These are phyloP conservation scores for Colletotrichum melonis DNA, from an alignment of 2,329 filamentous ascomycete species.

Conservation along the genomic window DNA sequence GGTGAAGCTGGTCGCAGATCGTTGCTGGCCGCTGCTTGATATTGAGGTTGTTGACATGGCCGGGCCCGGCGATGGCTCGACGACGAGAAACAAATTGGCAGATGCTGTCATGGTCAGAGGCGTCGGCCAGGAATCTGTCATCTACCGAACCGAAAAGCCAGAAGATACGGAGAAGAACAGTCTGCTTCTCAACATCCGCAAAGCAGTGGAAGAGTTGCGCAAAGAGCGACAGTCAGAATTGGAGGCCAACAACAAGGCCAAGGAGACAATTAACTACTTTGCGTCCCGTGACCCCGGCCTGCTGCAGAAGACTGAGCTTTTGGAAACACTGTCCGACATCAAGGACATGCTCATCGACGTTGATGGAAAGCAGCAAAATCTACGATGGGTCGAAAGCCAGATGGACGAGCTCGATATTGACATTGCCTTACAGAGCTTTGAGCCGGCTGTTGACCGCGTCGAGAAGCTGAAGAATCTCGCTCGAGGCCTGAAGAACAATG, in stretches of 20 bases:
- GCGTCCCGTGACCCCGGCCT: constrained; percentile 81
- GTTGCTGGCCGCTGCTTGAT: constrained; percentile 93
- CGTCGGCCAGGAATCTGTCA: constrained; percentile 90
- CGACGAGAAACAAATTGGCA: constrained; percentile 70
- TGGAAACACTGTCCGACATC: constrained; percentile 81
- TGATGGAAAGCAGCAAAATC: constrained; percentile 94
- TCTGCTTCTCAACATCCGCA: constrained; percentile 89
- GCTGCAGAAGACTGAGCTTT: constrained; percentile 81
- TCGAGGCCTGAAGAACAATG: constrained; percentile 84
- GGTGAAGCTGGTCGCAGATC: constrained; percentile 88
- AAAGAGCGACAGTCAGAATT: constrained; percentile 88
- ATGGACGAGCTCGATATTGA: constrained; percentile 97
- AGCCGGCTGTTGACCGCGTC: constrained; percentile 83
- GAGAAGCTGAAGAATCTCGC: constrained; percentile 87
- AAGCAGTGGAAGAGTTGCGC: constrained; percentile 90
- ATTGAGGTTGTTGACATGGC: constrained; percentile 93
- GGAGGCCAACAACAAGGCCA: constrained; percentile 85
- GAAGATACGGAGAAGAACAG: constrained; percentile 83
- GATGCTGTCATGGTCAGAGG: constrained; percentile 91
- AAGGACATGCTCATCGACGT: constrained; percentile 95
- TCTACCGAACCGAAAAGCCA: constrained; percentile 88
- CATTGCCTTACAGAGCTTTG: constrained; percentile 90
- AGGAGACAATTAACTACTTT: constrained; percentile 88
- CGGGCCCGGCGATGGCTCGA: constrained; percentile 68
- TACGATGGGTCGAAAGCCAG: constrained; percentile 94